These are phyloP conservation scores for Russula dissimulans DNA, from an alignment of 768 basidiomycete genomes.

Conservation along the genomic window DNA sequence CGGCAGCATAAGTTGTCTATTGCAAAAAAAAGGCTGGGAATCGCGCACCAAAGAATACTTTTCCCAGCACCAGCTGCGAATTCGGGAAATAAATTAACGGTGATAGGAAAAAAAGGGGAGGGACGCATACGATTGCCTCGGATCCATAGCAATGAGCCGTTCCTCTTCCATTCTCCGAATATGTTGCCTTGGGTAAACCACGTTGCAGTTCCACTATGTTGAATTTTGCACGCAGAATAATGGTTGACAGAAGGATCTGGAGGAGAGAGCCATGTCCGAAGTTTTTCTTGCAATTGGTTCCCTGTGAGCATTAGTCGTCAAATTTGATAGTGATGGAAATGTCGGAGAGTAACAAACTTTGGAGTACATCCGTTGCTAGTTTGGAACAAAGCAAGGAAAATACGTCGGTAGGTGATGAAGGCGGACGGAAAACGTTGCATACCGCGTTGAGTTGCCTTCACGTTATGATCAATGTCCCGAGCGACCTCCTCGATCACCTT, in stretches of 20 bases:
- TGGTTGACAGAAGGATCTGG: not conserved
- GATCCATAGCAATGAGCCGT: not conserved
- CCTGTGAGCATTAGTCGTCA: not conserved
- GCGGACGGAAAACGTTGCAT: no score
- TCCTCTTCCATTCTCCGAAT: not conserved
- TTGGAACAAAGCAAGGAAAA: not conserved
- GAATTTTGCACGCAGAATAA: not conserved
- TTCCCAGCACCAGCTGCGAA: not conserved
- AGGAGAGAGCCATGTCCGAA: constrained; percentile 1
- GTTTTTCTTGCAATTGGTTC: not conserved
- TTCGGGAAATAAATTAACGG: not conserved
- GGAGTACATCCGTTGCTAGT: not conserved
- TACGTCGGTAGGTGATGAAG: no score
- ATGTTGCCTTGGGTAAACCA: not conserved
- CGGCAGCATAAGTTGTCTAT: not conserved
- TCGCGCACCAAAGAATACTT: not conserved
- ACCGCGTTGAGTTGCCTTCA: no score
- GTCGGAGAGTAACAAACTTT: not conserved
- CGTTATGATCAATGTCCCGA: no score
- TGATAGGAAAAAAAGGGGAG: no score
- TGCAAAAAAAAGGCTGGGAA: no score
- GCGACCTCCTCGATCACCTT: no score
- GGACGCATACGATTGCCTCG: not conserved
- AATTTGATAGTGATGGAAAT: not conserved
- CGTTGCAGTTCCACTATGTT: not conserved